These are phyloP conservation scores for Przewalskia tangutica DNA, from an alignment of 257 asterid genomes.

Conservation along the genomic window DNA sequence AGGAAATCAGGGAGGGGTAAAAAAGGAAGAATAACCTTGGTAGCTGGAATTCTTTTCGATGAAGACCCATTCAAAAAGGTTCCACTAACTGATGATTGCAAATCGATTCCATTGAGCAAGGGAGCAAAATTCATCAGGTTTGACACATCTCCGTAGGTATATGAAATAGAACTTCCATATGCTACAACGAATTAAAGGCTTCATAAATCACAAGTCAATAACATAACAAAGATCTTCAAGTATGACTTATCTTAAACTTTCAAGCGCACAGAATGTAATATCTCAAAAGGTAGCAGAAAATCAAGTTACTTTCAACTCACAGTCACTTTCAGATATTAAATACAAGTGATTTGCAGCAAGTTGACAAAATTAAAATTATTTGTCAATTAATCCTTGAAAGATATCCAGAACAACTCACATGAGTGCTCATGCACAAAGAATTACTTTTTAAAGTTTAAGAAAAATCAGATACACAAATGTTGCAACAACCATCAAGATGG, in stretches of 20 bases:
- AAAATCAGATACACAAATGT: background rate
- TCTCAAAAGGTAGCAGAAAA: background rate
- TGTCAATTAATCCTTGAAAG: background rate
- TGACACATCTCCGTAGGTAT: conserved; percentile 55
- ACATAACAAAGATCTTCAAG: conserved; percentile 1
- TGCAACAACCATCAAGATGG: background rate
- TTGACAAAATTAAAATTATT: background rate
- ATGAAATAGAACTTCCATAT: conserved; percentile 48
- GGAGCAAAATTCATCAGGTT: conserved; percentile 52
- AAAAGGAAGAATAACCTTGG: too few relatives aligned
- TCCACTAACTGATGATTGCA: conserved; percentile 36
- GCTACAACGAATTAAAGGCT: conserved; percentile 28
- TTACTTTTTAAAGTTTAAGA: background rate
- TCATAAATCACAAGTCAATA: background rate
- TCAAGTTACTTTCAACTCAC: background rate
- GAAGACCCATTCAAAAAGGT: conserved; percentile 35
- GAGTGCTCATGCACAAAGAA: background rate
- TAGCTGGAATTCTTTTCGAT: conserved; percentile 27
- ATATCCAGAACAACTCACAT: background rate
- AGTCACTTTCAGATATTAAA: background rate
- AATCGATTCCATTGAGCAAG: conserved; percentile 31
- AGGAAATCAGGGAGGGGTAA: too few relatives aligned
- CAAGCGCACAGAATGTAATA: background rate
- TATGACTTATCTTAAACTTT: background rate
- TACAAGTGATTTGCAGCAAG: too few relatives aligned